Base-by-base conservation (phyloP, 208 protist species). In the Acanthamoeba lenticulata region DNA sequence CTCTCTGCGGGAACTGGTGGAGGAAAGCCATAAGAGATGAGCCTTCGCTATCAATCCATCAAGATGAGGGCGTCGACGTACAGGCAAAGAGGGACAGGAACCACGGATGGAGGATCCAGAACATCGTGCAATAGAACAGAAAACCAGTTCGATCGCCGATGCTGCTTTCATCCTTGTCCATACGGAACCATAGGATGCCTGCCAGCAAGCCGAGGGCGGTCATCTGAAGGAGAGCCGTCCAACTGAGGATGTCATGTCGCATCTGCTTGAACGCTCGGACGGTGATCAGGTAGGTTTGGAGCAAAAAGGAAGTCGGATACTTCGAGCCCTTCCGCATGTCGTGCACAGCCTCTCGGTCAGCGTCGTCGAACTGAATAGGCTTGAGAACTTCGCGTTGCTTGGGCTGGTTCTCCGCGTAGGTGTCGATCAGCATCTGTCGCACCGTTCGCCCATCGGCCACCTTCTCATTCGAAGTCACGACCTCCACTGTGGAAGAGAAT, bases 21-120 rank as follows among this genome's bases (percentile, higher is more conserved):
- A n/a, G n/a, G 57, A 57, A 57, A 24, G 49, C 49, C 49, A 57
- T 24, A 57, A 57, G 49, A 57, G n/a, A n/a, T n/a, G n/a, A n/a
- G n/a, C n/a, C n/a, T 57, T 57, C 49, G 19, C 49, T 57, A 19
- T 19, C 13, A 19, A 9, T 57, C 49, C 49, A 57, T n/a, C n/a
- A n/a, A n/a, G n/a, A n/a, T n/a, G n/a, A n/a, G n/a, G 19, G 49
- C 49, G 19, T 9, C 13, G 49, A 19, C 49, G 49, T 57, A 57
- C 49, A 57, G 34, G 21, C 81, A 29, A 52, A 72, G 24, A 32
- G 86, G 6, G 85, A 47, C 7, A 67, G 7, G 49, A 91, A 69
- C 85, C 85, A 91, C 6, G 36, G 13, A 27, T 69, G 27, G 29
- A 96, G 94, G 27, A n/a, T 72, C 86, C 86, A 92, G 36, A 92